These are phyloP conservation scores for Fusarium sp. DNA, from an alignment of 2,329 filamentous ascomycete genomes.

Conservation along the genomic window DNA sequence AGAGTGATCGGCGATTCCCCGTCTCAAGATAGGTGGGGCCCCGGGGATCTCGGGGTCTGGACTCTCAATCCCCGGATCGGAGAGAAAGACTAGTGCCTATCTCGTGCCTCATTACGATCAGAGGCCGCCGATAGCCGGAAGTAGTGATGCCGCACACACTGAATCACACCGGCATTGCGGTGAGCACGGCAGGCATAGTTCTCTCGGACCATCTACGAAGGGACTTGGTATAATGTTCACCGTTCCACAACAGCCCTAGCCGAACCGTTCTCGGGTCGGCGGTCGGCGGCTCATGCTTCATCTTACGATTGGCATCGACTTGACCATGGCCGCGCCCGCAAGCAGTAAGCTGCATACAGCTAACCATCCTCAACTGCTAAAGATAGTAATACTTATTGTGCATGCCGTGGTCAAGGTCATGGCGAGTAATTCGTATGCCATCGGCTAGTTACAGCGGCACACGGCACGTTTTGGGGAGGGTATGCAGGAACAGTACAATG, in stretches of 20 bases:
- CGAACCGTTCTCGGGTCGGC: slow-evolving; percentile 7
- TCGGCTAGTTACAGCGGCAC: slow-evolving; percentile 3
- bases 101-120: slow-evolving; percentile 14
- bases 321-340: slow-evolving; percentile 15
- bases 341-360: slow-evolving; percentile 15
- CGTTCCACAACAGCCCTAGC: slow-evolving; percentile 13
- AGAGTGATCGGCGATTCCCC: too few relatives aligned
- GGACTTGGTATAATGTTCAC: too few relatives aligned
- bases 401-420: slow-evolving; percentile 28
- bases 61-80: slow-evolving; percentile 13
- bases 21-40: too few relatives aligned
- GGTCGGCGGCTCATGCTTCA: slow-evolving; percentile 9
- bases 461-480: not conserved
- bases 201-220: slow-evolving; percentile 5
- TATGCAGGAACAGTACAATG: too few relatives aligned
- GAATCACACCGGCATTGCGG: not conserved
- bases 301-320: not conserved
- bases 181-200: slow-evolving; percentile 9
- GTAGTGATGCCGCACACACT: slow-evolving; percentile 17
- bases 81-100: slow-evolving; percentile 12
- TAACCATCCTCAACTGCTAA: slow-evolving; percentile 4
- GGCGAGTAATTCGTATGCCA: slow-evolving; percentile 27
- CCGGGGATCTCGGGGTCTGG: not conserved
- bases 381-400: slow-evolving; percentile 18
- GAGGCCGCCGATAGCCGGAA: slow-evolving; percentile 23